These are phyloP conservation scores for Pseudogymnoascus sp. DNA, from an alignment of 2,329 filamentous ascomycete genomes.

Conservation along the genomic window DNA sequence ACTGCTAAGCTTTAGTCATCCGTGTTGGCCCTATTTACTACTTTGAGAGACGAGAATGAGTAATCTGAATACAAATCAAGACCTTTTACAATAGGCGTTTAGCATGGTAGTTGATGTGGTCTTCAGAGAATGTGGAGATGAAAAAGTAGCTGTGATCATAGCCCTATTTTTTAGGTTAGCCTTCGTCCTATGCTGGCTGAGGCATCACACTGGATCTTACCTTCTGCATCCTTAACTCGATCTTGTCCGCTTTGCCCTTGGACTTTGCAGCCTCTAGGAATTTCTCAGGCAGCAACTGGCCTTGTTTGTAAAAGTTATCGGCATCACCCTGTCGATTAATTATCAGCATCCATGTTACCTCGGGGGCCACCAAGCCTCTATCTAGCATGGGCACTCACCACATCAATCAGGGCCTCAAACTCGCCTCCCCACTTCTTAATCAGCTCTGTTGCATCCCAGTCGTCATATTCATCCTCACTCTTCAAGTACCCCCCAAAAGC, in stretches of 20 bases:
- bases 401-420: slow-evolving; percentile 76
- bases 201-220: slow-evolving; percentile 33
- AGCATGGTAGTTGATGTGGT: slow-evolving; percentile 86
- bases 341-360: background rate
- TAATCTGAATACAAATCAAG: slow-evolving; percentile 8
- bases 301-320: slow-evolving; percentile 94
- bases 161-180: slow-evolving; percentile 38
- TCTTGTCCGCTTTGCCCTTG: slow-evolving; percentile 57
- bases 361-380: background rate
- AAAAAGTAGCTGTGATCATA: slow-evolving; percentile 99
- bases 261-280: slow-evolving; percentile 71
- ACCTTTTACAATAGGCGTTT: slow-evolving; percentile 55
- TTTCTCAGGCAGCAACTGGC: slow-evolving; percentile 89
- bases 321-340: slow-evolving; percentile 58
- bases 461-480: slow-evolving; percentile 68
- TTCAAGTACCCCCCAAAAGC: slow-evolving; percentile 83
- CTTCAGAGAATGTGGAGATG: slow-evolving; percentile 80
- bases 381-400: slow-evolving; percentile 46
- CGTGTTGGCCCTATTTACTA: slow-evolving; percentile 1
- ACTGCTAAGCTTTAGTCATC: background rate
- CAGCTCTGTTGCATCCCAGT: slow-evolving; percentile 87
- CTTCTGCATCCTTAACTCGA: slow-evolving; percentile 75
- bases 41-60: background rate
- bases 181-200: background rate
- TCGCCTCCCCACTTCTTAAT: slow-evolving; percentile 63